A percentile compares a stretch with the other conserved stretches of the same genome.
Conservation (phyloP, 2,329 filamentous ascomycete species). For the Epichloe aotearoae region DNA sequence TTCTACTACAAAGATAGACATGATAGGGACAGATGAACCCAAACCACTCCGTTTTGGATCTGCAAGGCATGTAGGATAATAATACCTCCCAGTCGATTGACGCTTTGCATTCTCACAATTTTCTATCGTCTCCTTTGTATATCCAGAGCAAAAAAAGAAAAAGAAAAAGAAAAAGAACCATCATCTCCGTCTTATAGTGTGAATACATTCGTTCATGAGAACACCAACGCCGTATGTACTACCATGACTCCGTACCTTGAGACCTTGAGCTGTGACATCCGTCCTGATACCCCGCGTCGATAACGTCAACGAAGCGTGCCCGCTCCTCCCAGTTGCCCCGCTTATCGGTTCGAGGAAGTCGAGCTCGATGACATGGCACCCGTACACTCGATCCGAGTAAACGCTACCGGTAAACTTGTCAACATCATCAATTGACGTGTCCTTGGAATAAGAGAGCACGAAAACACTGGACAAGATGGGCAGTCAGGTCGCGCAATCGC, state of each 20-base stretch:
- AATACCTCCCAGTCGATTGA: too few relatives aligned
- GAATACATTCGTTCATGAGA: too few relatives aligned
- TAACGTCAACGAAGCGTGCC: background rate
- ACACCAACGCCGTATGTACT: too few relatives aligned
- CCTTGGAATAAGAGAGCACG: background rate
- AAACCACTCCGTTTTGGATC: too few relatives aligned
- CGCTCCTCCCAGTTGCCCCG: background rate
- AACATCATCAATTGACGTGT: background rate
- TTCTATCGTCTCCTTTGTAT: too few relatives aligned
- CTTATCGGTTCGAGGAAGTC: background rate
- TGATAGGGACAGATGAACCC: too few relatives aligned
- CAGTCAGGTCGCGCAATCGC: slow-evolving; percentile 11
- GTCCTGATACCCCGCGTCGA: background rate
- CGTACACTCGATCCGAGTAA: background rate
- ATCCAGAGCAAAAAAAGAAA: too few relatives aligned
- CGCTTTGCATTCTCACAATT: too few relatives aligned
- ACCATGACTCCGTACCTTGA: background rate
- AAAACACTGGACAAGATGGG: slow-evolving; percentile 11
- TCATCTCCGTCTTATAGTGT: too few relatives aligned
- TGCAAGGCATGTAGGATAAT: too few relatives aligned
- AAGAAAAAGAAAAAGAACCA: too few relatives aligned
- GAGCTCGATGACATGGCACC: background rate
- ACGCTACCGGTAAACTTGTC: background rate
- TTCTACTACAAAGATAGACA: too few relatives aligned
- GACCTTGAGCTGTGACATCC: background rate